phyloP scores from a whole-genome alignment of 106 monocot species.

The Platanthera zijinensis region DNA sequence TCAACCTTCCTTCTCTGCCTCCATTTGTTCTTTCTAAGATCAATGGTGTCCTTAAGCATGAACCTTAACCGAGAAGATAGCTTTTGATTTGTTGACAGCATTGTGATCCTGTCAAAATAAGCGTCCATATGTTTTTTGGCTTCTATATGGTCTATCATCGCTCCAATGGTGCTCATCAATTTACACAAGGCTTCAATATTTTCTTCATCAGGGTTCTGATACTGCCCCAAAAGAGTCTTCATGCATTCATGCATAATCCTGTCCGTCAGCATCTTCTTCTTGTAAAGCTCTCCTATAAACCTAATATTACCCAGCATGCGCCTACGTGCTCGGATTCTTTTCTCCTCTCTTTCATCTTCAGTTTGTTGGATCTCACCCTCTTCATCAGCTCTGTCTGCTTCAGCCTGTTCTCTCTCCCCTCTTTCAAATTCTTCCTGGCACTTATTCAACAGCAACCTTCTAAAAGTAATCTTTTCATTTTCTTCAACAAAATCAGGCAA shows the following conservation, averaged over 20 bases:
- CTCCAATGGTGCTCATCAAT: conserved; percentile 90
- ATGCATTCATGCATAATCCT: conserved; percentile 98
- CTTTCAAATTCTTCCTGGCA: conserved; percentile 96
- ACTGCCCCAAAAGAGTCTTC: conserved; percentile 54
- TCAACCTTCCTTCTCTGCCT: conserved; percentile 81
- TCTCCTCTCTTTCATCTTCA: conserved; percentile 52
- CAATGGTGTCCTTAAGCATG: conserved; percentile 79
- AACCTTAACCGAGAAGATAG: conserved; percentile 68
- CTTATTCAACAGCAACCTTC: conserved; percentile 68
- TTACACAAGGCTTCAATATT: conserved; percentile 85
- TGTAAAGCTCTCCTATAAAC: conserved; percentile 85
- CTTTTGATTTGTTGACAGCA: conserved; percentile 53
- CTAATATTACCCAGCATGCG: conserved; percentile 90
- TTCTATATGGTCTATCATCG: conserved; percentile 66
- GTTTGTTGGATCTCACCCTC: conserved; percentile 62
- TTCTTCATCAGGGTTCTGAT: conserved; percentile 76
- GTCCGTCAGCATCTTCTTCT: conserved; percentile 87
- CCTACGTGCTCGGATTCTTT: conserved; percentile 51
- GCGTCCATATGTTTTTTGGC: conserved; percentile 72
- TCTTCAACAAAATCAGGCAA: conserved; percentile 67
- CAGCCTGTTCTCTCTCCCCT: conserved; percentile 64
- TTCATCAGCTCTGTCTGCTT: conserved; percentile 50
- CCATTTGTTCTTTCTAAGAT: conserved; percentile 84
- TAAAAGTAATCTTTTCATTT: conserved; percentile 81
- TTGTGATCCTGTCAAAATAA: conserved; percentile 60